Conservation (phyloP, 495 filamentous ascomycete species). For the Penicillium nucicola region DNA sequence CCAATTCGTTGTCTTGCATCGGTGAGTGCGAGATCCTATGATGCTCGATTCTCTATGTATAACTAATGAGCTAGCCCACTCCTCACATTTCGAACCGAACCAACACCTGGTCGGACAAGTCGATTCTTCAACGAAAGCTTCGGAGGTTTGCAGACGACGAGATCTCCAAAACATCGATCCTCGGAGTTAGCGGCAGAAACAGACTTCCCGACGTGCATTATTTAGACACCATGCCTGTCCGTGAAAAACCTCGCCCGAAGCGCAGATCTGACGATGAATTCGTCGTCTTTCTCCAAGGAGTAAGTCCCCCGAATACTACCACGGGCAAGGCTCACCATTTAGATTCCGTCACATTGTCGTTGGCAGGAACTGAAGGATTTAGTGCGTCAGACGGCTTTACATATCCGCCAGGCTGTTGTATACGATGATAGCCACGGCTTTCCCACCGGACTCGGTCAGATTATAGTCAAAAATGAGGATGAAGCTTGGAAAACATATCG, state of each 20-base stretch:
- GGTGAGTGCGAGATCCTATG: not conserved
- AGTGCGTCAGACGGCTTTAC: slow-evolving; percentile 44
- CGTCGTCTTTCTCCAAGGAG: slow-evolving; percentile 46
- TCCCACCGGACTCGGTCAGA: slow-evolving; percentile 45
- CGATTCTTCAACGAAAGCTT: slow-evolving; percentile 17
- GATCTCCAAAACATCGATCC: not conserved
- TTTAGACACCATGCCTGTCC: slow-evolving; percentile 27
- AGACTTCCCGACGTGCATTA: not conserved
- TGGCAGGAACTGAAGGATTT: slow-evolving; percentile 51
- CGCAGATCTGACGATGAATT: slow-evolving; percentile 45
- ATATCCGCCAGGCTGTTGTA: slow-evolving; percentile 48
- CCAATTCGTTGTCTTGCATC: slow-evolving; percentile 15
- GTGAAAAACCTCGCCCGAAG: slow-evolving; percentile 33
- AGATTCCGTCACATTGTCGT: slow-evolving; percentile 47
- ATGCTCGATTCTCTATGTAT: not conserved
- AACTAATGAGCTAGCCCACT: not conserved
- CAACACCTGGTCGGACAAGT: slow-evolving; percentile 14
- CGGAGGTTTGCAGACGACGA: slow-evolving; percentile 4
- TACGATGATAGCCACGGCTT: slow-evolving; percentile 47
- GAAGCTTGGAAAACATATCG: slow-evolving; percentile 48
- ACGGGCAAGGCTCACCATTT: slow-evolving; percentile 8
- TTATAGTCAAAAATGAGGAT: slow-evolving; percentile 48
- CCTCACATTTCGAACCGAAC: slow-evolving; percentile 11
- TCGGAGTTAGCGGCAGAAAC: not conserved
- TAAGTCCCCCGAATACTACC: slow-evolving; percentile 15